Evolutionary conservation across 2,329 filamentous ascomycete genomes (phyloP).

Genomic region (Cercospora brassicicola): DNA sequence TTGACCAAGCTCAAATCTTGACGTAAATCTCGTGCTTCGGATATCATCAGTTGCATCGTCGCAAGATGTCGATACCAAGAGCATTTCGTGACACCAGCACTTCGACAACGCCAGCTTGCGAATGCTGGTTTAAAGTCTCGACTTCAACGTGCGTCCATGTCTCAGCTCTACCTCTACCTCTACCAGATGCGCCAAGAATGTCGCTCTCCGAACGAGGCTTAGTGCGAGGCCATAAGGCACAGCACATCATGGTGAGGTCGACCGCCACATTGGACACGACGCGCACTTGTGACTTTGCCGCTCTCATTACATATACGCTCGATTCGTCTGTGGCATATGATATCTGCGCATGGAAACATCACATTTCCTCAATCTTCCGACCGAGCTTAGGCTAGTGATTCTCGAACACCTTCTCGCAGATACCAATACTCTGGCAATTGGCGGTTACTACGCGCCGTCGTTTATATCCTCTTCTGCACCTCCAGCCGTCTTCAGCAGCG

Average conservation of each 20-base stretch:
- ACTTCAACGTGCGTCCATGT: not conserved
- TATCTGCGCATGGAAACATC: not conserved
- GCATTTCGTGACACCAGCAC: not conserved
- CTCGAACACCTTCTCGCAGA: conserved; percentile 7
- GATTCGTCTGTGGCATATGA: not conserved
- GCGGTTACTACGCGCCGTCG: conserved; percentile 16
- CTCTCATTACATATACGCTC: not conserved
- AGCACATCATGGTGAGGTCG: not conserved
- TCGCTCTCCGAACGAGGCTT: not conserved
- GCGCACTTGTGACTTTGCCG: not conserved
- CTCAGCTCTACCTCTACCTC: not conserved
- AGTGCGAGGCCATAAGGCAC: not conserved
- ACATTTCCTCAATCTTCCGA: conserved; percentile 17
- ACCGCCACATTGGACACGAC: not conserved
- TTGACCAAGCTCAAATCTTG: not conserved
- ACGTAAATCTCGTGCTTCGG: not conserved
- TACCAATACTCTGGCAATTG: conserved; percentile 8
- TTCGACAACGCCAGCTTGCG: not conserved
- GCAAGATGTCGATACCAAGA: not conserved
- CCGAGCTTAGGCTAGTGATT: conserved; percentile 23
- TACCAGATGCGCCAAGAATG: not conserved
- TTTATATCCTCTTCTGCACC: conserved; percentile 1
- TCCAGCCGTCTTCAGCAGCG: conserved; percentile 13
- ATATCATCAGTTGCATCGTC: not conserved
- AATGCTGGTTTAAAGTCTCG: not conserved